phyloP scores from a whole-genome alignment of 345 rosid species.

The Schrenkiella parvula region DNA sequence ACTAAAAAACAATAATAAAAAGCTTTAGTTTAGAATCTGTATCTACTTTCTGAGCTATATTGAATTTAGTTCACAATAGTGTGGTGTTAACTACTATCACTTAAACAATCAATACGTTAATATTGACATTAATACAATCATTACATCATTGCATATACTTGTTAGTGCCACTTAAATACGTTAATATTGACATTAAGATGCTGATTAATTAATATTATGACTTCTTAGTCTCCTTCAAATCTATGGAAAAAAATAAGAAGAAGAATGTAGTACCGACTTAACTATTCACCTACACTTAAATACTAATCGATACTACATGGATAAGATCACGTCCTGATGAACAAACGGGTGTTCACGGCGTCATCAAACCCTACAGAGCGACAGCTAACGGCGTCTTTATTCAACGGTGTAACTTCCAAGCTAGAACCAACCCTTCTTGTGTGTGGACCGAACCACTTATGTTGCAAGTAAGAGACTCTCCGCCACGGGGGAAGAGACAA shows the following conservation, averaged over 20 bases:
- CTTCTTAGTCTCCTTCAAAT: background rate
- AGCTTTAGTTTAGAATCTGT: no score
- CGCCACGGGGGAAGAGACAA: constrained; percentile 88
- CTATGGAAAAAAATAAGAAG: background rate
- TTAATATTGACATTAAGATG: background rate
- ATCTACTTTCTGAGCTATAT: no score
- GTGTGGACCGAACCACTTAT: constrained; percentile 82
- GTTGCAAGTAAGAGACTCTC: constrained; percentile 70
- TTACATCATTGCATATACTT: no score
- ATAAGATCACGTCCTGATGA: constrained; percentile 42
- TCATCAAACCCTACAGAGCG: constrained; percentile 66
- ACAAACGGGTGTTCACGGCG: constrained; percentile 37
- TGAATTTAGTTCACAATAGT: no score
- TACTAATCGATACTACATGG: background rate
- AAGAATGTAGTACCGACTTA: background rate
- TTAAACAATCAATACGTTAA: no score
- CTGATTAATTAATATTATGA: background rate
- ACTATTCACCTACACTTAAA: background rate
- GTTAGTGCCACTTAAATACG: background rate
- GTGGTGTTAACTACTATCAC: no score
- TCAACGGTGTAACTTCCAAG: background rate
- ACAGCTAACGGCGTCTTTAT: constrained; percentile 43
- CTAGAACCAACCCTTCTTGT: constrained; percentile 46
- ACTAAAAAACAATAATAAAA: no score
- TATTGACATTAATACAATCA: no score